Percentiles rank a stretch among this genome's conserved stretches.
Evolutionary conservation across 192 early-diverging fungal species (phyloP).

Genomic region (Rhizophagus clarus): DNA sequence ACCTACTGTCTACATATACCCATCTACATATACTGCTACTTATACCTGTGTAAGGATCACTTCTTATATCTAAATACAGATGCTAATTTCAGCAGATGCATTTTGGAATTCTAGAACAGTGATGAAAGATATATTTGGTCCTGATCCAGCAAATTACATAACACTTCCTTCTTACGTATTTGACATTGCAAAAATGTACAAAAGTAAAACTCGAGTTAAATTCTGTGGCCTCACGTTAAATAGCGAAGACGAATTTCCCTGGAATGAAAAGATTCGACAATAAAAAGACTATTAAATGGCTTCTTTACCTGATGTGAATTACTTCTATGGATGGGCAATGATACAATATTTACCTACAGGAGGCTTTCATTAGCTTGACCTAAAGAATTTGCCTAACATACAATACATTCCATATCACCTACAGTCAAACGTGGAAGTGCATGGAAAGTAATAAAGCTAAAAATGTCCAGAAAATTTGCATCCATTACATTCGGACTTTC

Average conservation of each 20-base stretch:
- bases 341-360: constrained; percentile 21
- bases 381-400: constrained; percentile 13
- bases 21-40: too few relatives aligned
- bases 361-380: constrained; percentile 7
- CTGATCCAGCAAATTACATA: not conserved
- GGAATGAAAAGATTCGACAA: constrained; percentile 3
- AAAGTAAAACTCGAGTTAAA: constrained; percentile 23
- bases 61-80: constrained; percentile 6
- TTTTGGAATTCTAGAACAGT: not conserved
- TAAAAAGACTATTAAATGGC: constrained; percentile 10
- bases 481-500: not conserved
- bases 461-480: too few relatives aligned
- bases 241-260: constrained; percentile 19
- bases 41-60: too few relatives aligned
- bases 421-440: constrained; percentile 17
- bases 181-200: not conserved
- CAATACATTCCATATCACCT: constrained; percentile 3
- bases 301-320: not conserved
- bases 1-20: too few relatives aligned
- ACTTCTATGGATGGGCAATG: constrained; percentile 25
- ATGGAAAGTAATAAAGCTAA: constrained; percentile 1
- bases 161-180: not conserved
- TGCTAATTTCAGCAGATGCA: constrained; percentile 2
- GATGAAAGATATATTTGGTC: not conserved
- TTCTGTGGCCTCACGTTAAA: constrained; percentile 1